These are phyloP conservation scores for Bodo saltans DNA, from an alignment of 78 protist species.

Conservation along the genomic window DNA sequence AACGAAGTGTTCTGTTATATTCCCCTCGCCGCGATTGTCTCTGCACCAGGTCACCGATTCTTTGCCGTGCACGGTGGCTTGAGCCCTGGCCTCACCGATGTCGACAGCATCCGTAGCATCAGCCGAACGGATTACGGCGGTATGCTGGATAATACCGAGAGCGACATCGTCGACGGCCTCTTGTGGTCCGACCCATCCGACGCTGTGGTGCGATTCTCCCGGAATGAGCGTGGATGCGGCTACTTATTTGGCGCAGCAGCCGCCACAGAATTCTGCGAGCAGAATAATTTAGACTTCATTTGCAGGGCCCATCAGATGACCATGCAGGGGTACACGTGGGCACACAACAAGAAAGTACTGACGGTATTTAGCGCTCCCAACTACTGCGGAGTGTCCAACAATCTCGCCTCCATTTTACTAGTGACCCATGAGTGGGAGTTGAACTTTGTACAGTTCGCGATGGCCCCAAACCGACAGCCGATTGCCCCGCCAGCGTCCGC, in stretches of 20 bases:
- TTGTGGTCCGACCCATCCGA: constrained; percentile 51
- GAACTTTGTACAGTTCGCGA: neutral
- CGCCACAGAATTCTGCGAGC: constrained; percentile 12
- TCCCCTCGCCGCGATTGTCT: constrained; percentile 40
- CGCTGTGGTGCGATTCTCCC: neutral
- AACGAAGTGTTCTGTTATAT: constrained; percentile 23
- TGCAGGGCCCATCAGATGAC: constrained; percentile 47
- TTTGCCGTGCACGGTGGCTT: constrained; percentile 52
- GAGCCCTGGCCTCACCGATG: neutral
- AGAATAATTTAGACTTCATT: neutral
- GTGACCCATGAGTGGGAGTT: neutral
- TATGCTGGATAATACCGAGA: neutral
- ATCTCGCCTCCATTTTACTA: constrained; percentile 1
- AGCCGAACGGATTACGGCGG: neutral
- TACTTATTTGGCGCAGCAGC: neutral
- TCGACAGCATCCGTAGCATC: neutral
- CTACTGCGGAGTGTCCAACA: constrained; percentile 13
- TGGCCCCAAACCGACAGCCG: too few relatives aligned
- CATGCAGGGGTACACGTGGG: constrained; percentile 12
- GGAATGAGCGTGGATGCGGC: constrained; percentile 4
- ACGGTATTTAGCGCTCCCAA: constrained; percentile 26
- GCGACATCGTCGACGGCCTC: neutral
- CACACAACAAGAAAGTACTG: constrained; percentile 12
- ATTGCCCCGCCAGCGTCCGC: too few relatives aligned
- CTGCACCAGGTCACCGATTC: neutral